Conservation (phyloP, 2,329 filamentous ascomycete genomes). For the Macroventuria anomochaeta region DNA sequence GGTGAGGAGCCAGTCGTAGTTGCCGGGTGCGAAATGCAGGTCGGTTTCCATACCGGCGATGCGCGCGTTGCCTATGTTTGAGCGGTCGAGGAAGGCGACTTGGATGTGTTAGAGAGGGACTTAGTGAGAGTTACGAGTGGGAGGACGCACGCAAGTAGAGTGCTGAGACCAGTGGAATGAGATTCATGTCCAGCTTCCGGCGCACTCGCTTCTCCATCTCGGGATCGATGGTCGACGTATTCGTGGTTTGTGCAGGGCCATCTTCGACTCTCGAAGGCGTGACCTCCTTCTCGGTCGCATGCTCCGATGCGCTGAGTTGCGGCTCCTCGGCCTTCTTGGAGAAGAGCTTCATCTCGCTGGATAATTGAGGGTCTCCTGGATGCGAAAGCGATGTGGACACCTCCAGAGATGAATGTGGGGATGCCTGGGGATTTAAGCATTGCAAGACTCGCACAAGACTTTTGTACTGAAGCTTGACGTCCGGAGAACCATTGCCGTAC, state of each 20-base stretch:
- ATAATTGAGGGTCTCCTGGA: neutral
- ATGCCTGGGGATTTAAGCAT: conserved; percentile 1
- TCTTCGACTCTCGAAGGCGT: conserved; percentile 12
- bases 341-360: neutral
- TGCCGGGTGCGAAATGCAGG: conserved; percentile 31
- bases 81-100: conserved; percentile 42
- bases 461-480: neutral
- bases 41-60: conserved; percentile 51
- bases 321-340: neutral
- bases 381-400: neutral
- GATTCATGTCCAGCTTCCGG: conserved; percentile 40
- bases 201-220: conserved; percentile 36
- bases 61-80: conserved; percentile 51
- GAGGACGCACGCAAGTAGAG: conserved; percentile 43
- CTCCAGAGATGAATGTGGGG: neutral
- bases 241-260: neutral
- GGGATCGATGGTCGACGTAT: conserved; percentile 18
- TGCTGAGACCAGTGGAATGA: conserved; percentile 42
- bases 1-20: conserved; percentile 48
- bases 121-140: too few relatives aligned
- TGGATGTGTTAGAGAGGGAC: neutral
- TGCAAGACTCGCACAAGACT: conserved; percentile 1
- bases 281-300: conserved; percentile 1
- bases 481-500: neutral
- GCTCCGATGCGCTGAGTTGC: neutral